Conservation (phyloP, 176 grass and related monocot species). For the Phoenix roebelenii region DNA sequence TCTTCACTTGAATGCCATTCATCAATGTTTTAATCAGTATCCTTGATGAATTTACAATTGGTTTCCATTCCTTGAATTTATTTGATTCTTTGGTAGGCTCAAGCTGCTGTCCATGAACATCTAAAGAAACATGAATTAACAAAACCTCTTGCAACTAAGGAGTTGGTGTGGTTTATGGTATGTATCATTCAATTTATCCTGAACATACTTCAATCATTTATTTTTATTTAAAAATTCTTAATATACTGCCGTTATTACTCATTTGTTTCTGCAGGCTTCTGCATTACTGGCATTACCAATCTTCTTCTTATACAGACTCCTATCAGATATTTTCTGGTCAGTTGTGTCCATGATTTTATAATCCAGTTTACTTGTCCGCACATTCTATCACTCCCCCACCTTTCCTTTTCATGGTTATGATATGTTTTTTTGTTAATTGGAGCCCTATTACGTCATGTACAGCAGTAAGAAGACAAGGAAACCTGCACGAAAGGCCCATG, state of each 20-base stretch:
- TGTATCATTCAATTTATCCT: not conserved
- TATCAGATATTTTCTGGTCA: slow-evolving; percentile 52
- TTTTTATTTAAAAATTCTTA: too few species aligned
- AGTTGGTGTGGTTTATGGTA: slow-evolving; percentile 91
- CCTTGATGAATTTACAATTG: too few species aligned
- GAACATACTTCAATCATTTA: too few species aligned
- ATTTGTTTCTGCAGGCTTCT: slow-evolving; percentile 49
- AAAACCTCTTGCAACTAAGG: slow-evolving; percentile 65
- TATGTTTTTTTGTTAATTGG: slow-evolving; percentile 17
- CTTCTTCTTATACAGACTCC: slow-evolving; percentile 49
- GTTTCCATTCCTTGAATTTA: not conserved
- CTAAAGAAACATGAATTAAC: slow-evolving; percentile 59
- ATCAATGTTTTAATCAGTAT: too few species aligned
- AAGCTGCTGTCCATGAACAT: slow-evolving; percentile 59
- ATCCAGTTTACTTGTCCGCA: too few species aligned
- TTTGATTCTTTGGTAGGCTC: slow-evolving; percentile 49
- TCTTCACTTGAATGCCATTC: too few species aligned
- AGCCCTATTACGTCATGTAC: slow-evolving; percentile 12
- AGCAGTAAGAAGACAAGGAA: slow-evolving; percentile 59
- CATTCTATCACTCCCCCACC: too few species aligned
- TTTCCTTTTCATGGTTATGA: slow-evolving; percentile 2
- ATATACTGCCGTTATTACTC: not conserved
- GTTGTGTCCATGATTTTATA: slow-evolving; percentile 4
- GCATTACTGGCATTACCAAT: slow-evolving; percentile 50
- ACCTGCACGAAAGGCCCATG: slow-evolving; percentile 28